Conservation (phyloP, 1,139 yeast genomes). For the Taiozyma onychis region DNA sequence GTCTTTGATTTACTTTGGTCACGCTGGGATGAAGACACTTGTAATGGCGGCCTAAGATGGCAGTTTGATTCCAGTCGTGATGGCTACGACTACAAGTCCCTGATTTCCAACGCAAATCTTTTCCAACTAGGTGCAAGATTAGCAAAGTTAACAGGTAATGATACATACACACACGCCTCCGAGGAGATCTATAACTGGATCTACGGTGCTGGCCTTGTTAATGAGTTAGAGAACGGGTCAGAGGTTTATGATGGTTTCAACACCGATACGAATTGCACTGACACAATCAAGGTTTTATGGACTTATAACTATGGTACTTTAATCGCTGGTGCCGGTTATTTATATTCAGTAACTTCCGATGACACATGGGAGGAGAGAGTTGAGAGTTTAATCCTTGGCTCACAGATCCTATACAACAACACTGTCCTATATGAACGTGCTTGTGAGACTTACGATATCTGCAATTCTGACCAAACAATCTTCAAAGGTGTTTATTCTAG, state of each 20-base stretch:
- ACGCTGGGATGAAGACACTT: constrained; percentile 63
- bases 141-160: constrained; percentile 64
- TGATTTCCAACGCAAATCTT: constrained; percentile 73
- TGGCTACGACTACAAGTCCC: constrained; percentile 75
- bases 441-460: constrained; percentile 51
- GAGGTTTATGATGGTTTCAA: constrained; percentile 71
- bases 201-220: constrained; percentile 42
- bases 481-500: constrained; percentile 72
- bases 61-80: constrained; percentile 73
- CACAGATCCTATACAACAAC: constrained; percentile 43
- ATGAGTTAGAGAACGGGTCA: constrained; percentile 32
- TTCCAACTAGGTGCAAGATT: constrained; percentile 76
- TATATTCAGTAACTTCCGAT: constrained; percentile 61
- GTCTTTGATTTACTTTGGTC: constrained; percentile 69
- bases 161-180: constrained; percentile 58
- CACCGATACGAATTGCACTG: constrained; percentile 49
- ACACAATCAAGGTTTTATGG: constrained; percentile 55
- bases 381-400: constrained; percentile 42
- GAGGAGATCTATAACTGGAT: constrained; percentile 71
- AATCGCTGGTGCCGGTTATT: constrained; percentile 65
- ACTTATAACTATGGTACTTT: constrained; percentile 76
- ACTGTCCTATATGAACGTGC: constrained; percentile 61
- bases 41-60: constrained; percentile 83
- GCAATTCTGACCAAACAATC: constrained; percentile 73
- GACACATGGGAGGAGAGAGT: constrained; percentile 53